Evolutionary conservation across 768 basidiomycete genomes (phyloP).

Genomic region (Saitozyma podzolica): DNA sequence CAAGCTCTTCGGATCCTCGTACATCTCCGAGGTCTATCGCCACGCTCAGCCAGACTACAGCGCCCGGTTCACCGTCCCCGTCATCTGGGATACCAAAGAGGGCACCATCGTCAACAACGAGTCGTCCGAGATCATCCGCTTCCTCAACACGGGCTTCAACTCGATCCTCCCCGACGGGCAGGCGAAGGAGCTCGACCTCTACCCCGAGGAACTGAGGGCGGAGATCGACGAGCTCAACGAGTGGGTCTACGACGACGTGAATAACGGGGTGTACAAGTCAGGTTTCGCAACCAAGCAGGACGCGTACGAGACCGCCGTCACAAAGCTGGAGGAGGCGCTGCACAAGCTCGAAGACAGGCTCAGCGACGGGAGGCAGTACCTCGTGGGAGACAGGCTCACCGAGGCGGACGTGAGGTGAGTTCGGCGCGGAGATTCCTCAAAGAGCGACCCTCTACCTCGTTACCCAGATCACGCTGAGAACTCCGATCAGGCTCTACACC

Average conservation of each 20-base stretch:
- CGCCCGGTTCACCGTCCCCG: slow-evolving; percentile 56
- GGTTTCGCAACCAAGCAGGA: slow-evolving; percentile 81
- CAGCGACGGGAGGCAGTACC: slow-evolving; percentile 69
- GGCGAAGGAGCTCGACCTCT: slow-evolving; percentile 64
- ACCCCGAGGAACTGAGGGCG: slow-evolving; percentile 68
- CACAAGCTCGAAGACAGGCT: slow-evolving; percentile 78
- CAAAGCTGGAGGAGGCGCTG: slow-evolving; percentile 71
- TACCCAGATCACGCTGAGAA: neutral
- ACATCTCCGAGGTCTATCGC: slow-evolving; percentile 84
- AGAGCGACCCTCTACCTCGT: neutral
- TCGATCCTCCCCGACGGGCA: slow-evolving; percentile 63
- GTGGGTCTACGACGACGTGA: slow-evolving; percentile 76
- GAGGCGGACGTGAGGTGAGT: slow-evolving; percentile 56
- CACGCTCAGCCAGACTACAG: slow-evolving; percentile 69
- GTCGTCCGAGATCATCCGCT: slow-evolving; percentile 82
- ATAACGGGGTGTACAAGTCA: slow-evolving; percentile 69
- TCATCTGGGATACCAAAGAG: slow-evolving; percentile 85
- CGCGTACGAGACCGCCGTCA: slow-evolving; percentile 77
- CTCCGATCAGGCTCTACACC: slow-evolving; percentile 72
- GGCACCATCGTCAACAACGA: slow-evolving; percentile 94
- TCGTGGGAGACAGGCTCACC: slow-evolving; percentile 80
- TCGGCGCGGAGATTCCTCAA: neutral
- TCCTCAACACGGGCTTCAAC: slow-evolving; percentile 82
- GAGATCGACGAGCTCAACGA: slow-evolving; percentile 83
- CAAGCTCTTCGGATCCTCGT: slow-evolving; percentile 65